Conservation (phyloP, 2,329 filamentous ascomycete species). For the Pseudogymnoascus sp. region DNA sequence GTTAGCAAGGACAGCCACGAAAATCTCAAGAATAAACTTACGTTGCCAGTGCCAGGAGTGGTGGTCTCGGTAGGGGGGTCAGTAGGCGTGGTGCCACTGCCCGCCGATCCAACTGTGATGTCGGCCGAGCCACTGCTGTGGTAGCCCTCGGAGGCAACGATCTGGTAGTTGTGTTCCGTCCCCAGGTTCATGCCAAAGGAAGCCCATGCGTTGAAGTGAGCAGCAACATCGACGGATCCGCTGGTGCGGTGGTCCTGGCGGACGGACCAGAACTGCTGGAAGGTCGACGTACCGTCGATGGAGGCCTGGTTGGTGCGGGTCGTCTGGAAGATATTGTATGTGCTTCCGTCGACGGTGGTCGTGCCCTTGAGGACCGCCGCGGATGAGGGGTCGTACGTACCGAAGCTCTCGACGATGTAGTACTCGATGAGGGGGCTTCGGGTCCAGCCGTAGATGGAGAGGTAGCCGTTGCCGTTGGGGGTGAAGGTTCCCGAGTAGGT, state of each 20-base stretch:
- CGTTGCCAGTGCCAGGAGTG: background rate
- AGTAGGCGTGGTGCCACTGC: background rate
- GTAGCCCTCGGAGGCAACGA: conserved; percentile 48
- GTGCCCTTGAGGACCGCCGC: conserved; percentile 41
- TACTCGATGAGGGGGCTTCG: conserved; percentile 46
- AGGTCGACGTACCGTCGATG: conserved; percentile 40
- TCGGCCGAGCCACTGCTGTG: conserved; percentile 39
- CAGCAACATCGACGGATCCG: conserved; percentile 41
- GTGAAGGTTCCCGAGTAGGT: conserved; percentile 34
- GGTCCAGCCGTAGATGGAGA: conserved; percentile 49
- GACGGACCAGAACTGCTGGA: conserved; percentile 47
- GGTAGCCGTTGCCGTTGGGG: conserved; percentile 34
- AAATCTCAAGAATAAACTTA: background rate
- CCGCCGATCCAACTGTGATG: conserved; percentile 30
- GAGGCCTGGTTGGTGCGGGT: conserved; percentile 28
- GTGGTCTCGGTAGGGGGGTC: background rate
- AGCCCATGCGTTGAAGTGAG: conserved; percentile 47
- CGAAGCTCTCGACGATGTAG: conserved; percentile 48
- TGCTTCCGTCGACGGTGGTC: conserved; percentile 42
- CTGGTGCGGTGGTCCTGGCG: conserved; percentile 40
- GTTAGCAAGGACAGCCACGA: background rate
- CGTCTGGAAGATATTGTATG: conserved; percentile 38
- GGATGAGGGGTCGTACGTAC: conserved; percentile 40
- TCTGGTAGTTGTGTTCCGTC: conserved; percentile 41
- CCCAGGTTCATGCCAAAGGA: conserved; percentile 41